Conservation (phyloP, 495 filamentous ascomycete genomes). For the Geoglossum glabrum region DNA sequence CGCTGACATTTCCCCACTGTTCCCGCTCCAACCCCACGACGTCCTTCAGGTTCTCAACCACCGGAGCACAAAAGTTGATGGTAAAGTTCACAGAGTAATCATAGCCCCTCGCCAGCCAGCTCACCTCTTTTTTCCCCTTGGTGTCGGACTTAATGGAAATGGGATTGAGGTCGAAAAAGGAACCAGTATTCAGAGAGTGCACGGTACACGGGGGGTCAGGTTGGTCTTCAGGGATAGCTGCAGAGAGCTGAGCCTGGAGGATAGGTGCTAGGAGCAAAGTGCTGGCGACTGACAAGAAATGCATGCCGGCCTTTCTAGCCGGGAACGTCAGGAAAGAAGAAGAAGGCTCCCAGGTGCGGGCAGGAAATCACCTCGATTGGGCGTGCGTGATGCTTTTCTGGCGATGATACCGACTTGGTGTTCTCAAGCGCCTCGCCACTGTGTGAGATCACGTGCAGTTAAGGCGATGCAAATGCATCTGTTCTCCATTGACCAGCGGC, state of each 20-base stretch:
- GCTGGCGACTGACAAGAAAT: neutral
- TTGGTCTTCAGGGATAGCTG: neutral
- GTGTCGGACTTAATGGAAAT: conserved; percentile 42
- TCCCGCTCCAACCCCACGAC: conserved; percentile 45
- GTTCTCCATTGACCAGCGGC: too few relatives aligned
- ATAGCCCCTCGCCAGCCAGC: conserved; percentile 67
- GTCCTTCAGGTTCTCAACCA: conserved; percentile 54
- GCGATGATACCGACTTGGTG: too few relatives aligned
- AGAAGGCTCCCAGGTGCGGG: neutral
- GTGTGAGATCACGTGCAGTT: neutral
- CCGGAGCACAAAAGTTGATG: conserved; percentile 77
- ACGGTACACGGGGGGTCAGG: conserved; percentile 48
- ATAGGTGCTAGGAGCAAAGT: neutral
- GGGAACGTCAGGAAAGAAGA: neutral
- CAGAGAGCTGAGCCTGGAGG: neutral
- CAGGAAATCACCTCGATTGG: neutral
- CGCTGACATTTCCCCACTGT: conserved; percentile 65
- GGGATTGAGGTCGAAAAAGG: conserved; percentile 78
- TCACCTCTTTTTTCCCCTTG: conserved; percentile 39
- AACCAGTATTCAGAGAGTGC: conserved; percentile 46
- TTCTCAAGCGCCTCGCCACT: too few relatives aligned
- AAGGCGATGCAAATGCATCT: neutral
- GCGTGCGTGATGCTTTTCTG: neutral
- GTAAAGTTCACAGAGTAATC: conserved; percentile 86
- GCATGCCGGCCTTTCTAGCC: neutral